Percentiles rank a stretch among this genome's conserved stretches.
Evolutionary conservation across 2,329 filamentous ascomycete genomes (phyloP).

Genomic region (Xylaria sp.): DNA sequence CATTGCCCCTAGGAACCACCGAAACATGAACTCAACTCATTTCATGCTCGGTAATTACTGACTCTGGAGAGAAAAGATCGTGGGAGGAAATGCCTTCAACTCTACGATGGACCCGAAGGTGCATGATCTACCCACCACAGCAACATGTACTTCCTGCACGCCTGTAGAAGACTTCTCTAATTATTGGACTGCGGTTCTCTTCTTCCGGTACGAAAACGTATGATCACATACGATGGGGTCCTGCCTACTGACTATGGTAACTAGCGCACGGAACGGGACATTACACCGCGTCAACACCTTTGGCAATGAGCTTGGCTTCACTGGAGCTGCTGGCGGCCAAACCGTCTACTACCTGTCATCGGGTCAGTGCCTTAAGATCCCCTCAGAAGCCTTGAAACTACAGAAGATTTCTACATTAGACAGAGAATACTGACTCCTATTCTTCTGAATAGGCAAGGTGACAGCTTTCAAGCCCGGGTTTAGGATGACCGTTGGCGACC

Average conservation of each 20-base stretch:
- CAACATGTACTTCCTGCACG: constrained; percentile 39
- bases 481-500: constrained; percentile 49
- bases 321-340: constrained; percentile 42
- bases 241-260: constrained; percentile 17
- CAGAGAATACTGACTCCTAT: background rate
- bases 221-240: background rate
- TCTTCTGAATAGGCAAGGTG: constrained; percentile 33
- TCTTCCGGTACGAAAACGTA: constrained; percentile 19
- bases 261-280: constrained; percentile 40
- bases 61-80: no score
- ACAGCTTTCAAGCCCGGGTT: constrained; percentile 49
- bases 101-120: constrained; percentile 34
- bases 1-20: no score
- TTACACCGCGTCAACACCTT: constrained; percentile 41
- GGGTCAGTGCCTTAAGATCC: constrained; percentile 20
- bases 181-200: constrained; percentile 36
- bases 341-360: constrained; percentile 50
- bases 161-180: constrained; percentile 40
- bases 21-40: no score
- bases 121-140: constrained; percentile 36
- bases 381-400: background rate
- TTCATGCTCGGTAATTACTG: no score
- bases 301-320: constrained; percentile 40
- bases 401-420: background rate
- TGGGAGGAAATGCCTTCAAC: constrained; percentile 41